A percentile compares a stretch with the other conserved stretches of the same genome.
These are phyloP conservation scores for Ustilago nuda DNA, from an alignment of 1,284 basidiomycete species.

Conservation along the genomic window DNA sequence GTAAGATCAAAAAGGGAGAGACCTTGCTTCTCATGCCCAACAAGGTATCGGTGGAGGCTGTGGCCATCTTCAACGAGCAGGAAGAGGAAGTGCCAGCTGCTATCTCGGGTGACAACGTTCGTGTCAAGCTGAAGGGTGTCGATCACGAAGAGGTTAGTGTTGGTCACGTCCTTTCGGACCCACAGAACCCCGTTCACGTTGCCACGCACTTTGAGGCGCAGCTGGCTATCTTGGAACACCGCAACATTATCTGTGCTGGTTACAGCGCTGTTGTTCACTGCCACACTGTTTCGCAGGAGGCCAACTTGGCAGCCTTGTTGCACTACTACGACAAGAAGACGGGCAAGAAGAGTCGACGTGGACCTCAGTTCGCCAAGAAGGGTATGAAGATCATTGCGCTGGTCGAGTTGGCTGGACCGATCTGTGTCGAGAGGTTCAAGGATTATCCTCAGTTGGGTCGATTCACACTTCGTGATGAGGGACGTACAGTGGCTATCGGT, in stretches of 20 bases:
- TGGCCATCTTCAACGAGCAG: constrained; percentile 65
- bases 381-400: constrained; percentile 69
- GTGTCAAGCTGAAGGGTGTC: constrained; percentile 68
- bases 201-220: constrained; percentile 68
- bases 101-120: constrained; percentile 69
- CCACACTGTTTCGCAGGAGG: constrained; percentile 66
- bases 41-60: constrained; percentile 60
- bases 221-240: constrained; percentile 68
- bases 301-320: constrained; percentile 59
- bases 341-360: constrained; percentile 67
- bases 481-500: constrained; percentile 66
- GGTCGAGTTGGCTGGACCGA: constrained; percentile 63
- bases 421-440: constrained; percentile 66
- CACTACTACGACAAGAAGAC: constrained; percentile 70
- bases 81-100: constrained; percentile 69
- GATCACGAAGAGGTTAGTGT: constrained; percentile 66
- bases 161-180: constrained; percentile 65
- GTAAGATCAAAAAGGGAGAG: constrained; percentile 66
- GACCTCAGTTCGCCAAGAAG: constrained; percentile 66
- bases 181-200: constrained; percentile 62
- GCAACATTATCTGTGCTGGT: constrained; percentile 68
- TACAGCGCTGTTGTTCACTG: constrained; percentile 68
- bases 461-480: constrained; percentile 68
- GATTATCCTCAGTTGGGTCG: constrained; percentile 68
- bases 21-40: constrained; percentile 66